Evolutionary conservation across 768 basidiomycete species (phyloP), one percentile per base, ranked within the genome.

Genomic region (Clitopilus hobsonii): DNA sequence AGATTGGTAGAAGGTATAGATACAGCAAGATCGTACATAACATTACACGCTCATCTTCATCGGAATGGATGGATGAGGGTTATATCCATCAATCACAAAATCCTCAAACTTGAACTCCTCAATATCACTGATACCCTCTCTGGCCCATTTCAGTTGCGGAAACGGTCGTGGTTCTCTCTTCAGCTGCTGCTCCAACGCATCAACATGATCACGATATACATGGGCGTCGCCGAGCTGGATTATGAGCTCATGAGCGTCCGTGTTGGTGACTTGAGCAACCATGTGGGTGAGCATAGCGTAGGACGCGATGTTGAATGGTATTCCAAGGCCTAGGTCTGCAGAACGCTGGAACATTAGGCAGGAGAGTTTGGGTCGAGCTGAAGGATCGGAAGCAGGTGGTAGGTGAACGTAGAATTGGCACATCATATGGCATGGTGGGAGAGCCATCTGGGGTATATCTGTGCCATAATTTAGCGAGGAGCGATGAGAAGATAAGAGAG

Each of bases 251-350:
- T 89, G 86, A 0, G 97, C 83, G 27, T 86, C 83, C 3, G 91
- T 94, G 41, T 81, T 78, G 11, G 96, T 98, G 55, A 97, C 85
- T 23, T 83, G 86, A n/a, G 96, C 95, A 59, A 99, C 84, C 91
- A 99, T 94, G 71, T 98, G 94, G 0, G 95, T 97, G 53, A 99
- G 84, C 20, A 99, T 82, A 5, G 97, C 91, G 70, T 98, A 99
- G 0, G 97, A 98, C 11, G 96, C 97, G 70, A 99, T 98, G 71
- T 99, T 99, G 82, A 99, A 99, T 0, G 96, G 96, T 49, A 99
- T 91, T 2, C 96, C 96, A 32, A 99, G 90, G 1, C 96, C 96
- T 6, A 98, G 82, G 67, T 99, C 96, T 16, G 95, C 95, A 11
- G 96, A 98, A 48, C 97, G 91, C 66, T 98, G 96, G 74, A 88